Evolutionary conservation across 2,329 filamentous ascomycete species (phyloP), one percentile per base, ranked within the genome.

Genomic region (Bipolaris victoriae): DNA sequence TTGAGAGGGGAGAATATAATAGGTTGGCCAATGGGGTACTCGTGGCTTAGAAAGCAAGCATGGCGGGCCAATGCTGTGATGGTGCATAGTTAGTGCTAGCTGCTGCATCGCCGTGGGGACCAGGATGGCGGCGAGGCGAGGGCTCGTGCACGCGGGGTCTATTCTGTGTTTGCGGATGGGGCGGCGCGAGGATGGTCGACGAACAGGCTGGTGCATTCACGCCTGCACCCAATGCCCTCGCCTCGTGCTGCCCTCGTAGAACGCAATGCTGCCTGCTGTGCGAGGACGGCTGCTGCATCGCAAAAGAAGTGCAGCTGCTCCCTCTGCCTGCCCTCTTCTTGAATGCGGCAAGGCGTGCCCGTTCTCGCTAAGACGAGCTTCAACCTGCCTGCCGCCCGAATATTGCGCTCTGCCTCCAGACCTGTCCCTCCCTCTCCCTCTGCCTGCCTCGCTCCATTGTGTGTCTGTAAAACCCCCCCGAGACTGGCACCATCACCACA

Each of bases 331-430:
- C 65, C 61, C 63, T 63, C 62, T 58, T 44, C 57, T 33, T 63
- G 49, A 61, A 67, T 65, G 55, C 65, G 66, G 66, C 65, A 70
- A 70, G 68, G 65, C 62, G 62, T 61, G 65, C 60, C 63, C 43
- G 61, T 55, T 55, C 68, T 73, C 71, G 71, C 71, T 74, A 74
- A 72, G 64, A 54, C 46, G 54, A 65, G 60, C 59, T 65, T 63
- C 61, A 61, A 61, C 59, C 60, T 62, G 60, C 36, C 26, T 29
- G 39, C 60, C 59, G 55, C 50, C 67, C 65, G 62, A 67, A 66
- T 69, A 65, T 66, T 61, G 40, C 35, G 35, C 51, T 45, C 13
- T 39, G n/a, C 36, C 36, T 41, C 37, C 50, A 52, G 48, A 26
- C 45, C 52, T 53, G 55, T 46, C 16, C 16, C 16, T 16, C 16